Evolutionary conservation across 805 yeast genomes (phyloP).

Genomic region (Debaryomyces tyrocola): DNA sequence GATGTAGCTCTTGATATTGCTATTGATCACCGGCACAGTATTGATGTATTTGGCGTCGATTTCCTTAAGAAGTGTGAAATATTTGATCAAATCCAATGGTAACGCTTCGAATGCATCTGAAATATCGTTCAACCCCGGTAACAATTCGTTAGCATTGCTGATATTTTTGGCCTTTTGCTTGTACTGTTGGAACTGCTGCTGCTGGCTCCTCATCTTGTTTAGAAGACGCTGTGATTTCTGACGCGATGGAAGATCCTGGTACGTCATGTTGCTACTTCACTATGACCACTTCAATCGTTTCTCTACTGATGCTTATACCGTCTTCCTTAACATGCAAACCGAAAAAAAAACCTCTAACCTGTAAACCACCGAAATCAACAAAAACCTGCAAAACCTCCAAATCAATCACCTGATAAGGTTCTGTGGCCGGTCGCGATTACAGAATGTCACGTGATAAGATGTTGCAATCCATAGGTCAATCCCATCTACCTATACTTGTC

Average conservation of each 20-base stretch:
- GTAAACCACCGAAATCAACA: no score
- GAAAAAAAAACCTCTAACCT: no score
- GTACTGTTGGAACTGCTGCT: conserved; percentile 30
- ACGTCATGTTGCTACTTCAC: conserved; percentile 3
- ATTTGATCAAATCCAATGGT: conserved; percentile 79
- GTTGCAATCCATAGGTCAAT: neutral
- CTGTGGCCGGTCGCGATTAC: neutral
- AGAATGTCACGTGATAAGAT: neutral
- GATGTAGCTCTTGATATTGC: conserved; percentile 50
- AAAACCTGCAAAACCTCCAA: neutral
- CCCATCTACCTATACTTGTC: neutral
- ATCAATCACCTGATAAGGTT: no score
- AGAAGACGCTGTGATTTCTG: conserved; percentile 25
- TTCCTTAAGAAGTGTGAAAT: conserved; percentile 84
- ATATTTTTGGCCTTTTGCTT: conserved; percentile 33
- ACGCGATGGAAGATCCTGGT: conserved; percentile 25
- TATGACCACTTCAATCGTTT: no score
- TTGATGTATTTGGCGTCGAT: conserved; percentile 91
- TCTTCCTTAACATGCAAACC: no score
- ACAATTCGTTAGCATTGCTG: conserved; percentile 35
- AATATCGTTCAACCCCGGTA: conserved; percentile 88
- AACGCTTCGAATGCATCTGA: conserved; percentile 88
- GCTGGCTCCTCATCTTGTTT: conserved; percentile 7
- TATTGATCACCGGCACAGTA: conserved; percentile 65
- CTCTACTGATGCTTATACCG: no score